Evolutionary conservation across 345 rosid genomes (phyloP).

Genomic region (Sapria himalayana): DNA sequence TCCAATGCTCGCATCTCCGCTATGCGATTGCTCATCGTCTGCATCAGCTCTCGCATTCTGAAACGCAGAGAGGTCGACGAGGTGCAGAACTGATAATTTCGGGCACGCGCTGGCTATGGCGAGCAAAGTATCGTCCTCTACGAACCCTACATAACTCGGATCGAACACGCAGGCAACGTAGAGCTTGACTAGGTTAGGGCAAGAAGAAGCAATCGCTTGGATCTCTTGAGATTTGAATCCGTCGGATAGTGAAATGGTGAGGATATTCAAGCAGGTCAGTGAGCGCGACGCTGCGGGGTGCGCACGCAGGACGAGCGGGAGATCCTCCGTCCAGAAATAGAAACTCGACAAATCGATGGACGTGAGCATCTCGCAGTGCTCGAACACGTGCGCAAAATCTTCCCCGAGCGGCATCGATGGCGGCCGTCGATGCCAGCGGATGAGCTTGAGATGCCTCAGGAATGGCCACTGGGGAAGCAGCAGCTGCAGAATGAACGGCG

Average conservation of each 20-base stretch:
- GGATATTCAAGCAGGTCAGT: slow-evolving; percentile 34
- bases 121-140: slow-evolving; percentile 50
- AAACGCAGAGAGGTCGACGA: slow-evolving; percentile 39
- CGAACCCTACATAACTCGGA: slow-evolving; percentile 49
- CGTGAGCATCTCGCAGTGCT: slow-evolving; percentile 22
- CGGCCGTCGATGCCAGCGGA: slow-evolving; percentile 75
- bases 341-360: slow-evolving; percentile 50
- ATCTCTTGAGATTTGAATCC: slow-evolving; percentile 66
- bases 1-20: slow-evolving; percentile 42
- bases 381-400: slow-evolving; percentile 33
- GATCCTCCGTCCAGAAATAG: slow-evolving; percentile 82
- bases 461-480: slow-evolving; percentile 54
- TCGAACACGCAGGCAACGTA: slow-evolving; percentile 61
- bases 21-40: slow-evolving; percentile 18
- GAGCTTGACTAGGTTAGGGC: slow-evolving; percentile 33
- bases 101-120: slow-evolving; percentile 47
- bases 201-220: slow-evolving; percentile 27
- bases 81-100: slow-evolving; percentile 30
- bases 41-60: slow-evolving; percentile 21
- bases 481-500: slow-evolving; percentile 23
- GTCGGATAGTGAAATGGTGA: slow-evolving; percentile 45
- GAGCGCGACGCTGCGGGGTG: slow-evolving; percentile 22
- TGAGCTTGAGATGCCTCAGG: slow-evolving; percentile 31
- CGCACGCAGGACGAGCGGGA: slow-evolving; percentile 49
- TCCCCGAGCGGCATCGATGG: slow-evolving; percentile 22